Evolutionary conservation across 805 yeast species (phyloP).

Genomic region (Candida khao-thaluensis): DNA sequence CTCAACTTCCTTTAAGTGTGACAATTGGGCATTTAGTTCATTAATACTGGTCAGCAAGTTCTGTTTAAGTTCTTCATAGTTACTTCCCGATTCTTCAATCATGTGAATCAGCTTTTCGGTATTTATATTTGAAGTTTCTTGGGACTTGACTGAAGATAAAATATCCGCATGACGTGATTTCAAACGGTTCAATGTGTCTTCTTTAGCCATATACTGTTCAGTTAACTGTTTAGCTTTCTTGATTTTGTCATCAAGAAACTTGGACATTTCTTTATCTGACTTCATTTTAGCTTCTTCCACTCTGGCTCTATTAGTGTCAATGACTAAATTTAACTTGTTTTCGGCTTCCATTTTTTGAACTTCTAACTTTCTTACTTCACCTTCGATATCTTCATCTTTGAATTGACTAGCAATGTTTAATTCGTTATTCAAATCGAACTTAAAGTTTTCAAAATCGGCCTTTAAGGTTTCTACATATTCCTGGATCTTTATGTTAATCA

Average conservation of each 20-base stretch:
- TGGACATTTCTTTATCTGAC: slow-evolving; percentile 26
- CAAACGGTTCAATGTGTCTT: neutral
- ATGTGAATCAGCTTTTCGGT: slow-evolving; percentile 5
- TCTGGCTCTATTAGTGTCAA: slow-evolving; percentile 14
- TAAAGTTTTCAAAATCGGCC: slow-evolving; percentile 29
- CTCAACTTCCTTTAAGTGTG: neutral
- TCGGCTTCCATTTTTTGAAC: slow-evolving; percentile 11
- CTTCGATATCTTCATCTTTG: slow-evolving; percentile 20
- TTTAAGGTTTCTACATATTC: slow-evolving; percentile 27
- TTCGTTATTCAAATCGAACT: slow-evolving; percentile 35
- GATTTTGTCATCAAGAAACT: slow-evolving; percentile 24
- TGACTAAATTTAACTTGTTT: neutral
- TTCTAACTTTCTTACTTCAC: slow-evolving; percentile 15
- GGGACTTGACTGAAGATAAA: slow-evolving; percentile 1
- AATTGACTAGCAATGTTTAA: slow-evolving; percentile 25
- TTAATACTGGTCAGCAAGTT: slow-evolving; percentile 20
- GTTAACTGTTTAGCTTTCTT: slow-evolving; percentile 17
- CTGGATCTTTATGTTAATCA: slow-evolving; percentile 27
- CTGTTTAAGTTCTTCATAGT: slow-evolving; percentile 18
- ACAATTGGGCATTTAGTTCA: slow-evolving; percentile 13
- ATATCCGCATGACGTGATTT: neutral
- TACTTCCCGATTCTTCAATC: slow-evolving; percentile 19
- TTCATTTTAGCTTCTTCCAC: slow-evolving; percentile 22
- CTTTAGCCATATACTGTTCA: slow-evolving; percentile 2
- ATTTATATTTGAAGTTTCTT: slow-evolving; percentile 9